Base-by-base conservation (phyloP, 2,329 filamentous ascomycete genomes). In the Nigrograna mackinnonii region DNA sequence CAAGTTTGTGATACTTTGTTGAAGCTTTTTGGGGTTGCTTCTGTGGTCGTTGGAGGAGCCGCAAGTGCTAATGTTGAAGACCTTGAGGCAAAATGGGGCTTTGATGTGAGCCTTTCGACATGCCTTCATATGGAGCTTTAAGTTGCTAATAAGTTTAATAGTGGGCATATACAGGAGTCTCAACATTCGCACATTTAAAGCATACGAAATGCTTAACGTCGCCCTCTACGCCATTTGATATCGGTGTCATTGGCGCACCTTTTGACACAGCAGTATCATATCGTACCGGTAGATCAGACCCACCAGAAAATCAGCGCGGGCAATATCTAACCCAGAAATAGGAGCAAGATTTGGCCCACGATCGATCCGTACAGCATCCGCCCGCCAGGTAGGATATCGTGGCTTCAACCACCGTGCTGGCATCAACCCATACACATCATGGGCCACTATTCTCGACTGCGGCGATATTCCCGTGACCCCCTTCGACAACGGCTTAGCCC, bases 391-490 rank as follows among this genome's bases (percentile, higher is more conserved):
- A 12, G 79, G 84, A 3, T 89, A 87, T 66, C 82, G 89, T 31
- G 87, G 86, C 61, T 91, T 87, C 79, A 96, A 96, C 69, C 82
- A 87, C 2, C 84, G 90, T 17, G 90, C 89, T 2, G 79, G 79
- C 28, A 79, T 96, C 53, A 96, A 96, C 68, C 90, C 91, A 0
- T 96, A 94, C 71, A 74, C 76, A 30, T 86, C 80, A 41, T 92
- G 87, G 86, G 87, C 88, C 1, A 83, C 74, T 28, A 82, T 96
- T 45, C 75, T 92, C 37, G 91, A 96, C 74, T 96, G 91, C 67
- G 91, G 91, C 35, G 91, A 96, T 64, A 90, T 96, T 42, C 90
- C 91, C 20, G 78, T 95, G 52, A 89, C 86, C 0, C 91, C 91
- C 0, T 86, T 95, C 55, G 90, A 96, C 72, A 96, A 96, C 65